Conservation (phyloP, 805 yeast genomes). For the Kluyveromyces starmeri region DNA sequence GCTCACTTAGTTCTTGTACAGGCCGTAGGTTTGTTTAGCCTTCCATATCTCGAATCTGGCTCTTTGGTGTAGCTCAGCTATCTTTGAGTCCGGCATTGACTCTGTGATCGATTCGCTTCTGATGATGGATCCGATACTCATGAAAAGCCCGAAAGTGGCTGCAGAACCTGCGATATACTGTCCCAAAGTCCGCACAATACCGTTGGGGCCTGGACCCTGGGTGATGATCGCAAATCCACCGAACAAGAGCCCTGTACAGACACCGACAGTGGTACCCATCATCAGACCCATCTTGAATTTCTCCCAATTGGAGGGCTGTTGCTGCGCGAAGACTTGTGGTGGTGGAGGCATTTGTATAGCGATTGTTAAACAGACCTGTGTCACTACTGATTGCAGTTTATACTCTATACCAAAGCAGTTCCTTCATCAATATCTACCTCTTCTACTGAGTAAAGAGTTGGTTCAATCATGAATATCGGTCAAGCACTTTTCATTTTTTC, state of each 20-base stretch:
- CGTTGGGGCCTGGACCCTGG: slow-evolving; percentile 97
- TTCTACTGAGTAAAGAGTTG: no score
- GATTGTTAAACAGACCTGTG: not conserved
- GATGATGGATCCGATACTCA: slow-evolving; percentile 91
- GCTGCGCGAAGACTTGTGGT: slow-evolving; percentile 51
- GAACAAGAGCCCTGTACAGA: slow-evolving; percentile 87
- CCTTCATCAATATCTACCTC: no score
- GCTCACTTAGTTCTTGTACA: slow-evolving; percentile 6
- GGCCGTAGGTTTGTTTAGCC: slow-evolving; percentile 12
- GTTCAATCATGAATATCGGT: no score
- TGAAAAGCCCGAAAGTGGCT: slow-evolving; percentile 91
- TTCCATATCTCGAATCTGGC: slow-evolving; percentile 28
- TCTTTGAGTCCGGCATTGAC: slow-evolving; percentile 2
- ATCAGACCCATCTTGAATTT: slow-evolving; percentile 97
- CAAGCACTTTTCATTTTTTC: no score
- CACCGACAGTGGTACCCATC: slow-evolving; percentile 85
- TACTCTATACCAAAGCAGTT: no score
- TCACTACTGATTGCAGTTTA: not conserved
- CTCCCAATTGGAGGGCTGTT: slow-evolving; percentile 81
- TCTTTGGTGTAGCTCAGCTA: slow-evolving; percentile 20
- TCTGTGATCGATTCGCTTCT: slow-evolving; percentile 48
- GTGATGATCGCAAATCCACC: slow-evolving; percentile 89
- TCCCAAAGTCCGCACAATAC: slow-evolving; percentile 92
- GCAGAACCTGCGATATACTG: slow-evolving; percentile 95
- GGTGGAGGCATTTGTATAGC: slow-evolving; percentile 40